Evolutionary conservation across 2,329 filamentous ascomycete species (phyloP).

Genomic region (Cytospora leucostoma): DNA sequence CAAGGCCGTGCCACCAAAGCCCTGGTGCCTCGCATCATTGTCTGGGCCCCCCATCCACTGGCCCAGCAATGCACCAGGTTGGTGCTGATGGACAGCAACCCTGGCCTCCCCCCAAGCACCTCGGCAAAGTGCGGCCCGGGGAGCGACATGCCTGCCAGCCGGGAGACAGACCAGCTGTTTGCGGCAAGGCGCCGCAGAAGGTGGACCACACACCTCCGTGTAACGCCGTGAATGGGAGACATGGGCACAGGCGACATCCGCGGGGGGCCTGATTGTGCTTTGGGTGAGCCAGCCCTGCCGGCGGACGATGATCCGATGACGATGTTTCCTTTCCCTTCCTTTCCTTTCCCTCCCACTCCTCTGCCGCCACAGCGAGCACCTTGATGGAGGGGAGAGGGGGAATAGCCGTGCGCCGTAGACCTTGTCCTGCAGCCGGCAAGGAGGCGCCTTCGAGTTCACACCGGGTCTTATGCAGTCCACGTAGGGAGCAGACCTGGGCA

Average conservation of each 20-base stretch:
- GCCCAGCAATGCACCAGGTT: too few species aligned
- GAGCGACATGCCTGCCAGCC: conserved; percentile 9
- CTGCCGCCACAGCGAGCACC: too few species aligned
- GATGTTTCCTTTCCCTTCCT: background rate
- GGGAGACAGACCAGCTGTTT: conserved; percentile 14
- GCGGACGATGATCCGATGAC: background rate
- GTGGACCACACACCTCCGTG: background rate
- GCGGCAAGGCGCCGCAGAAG: conserved; percentile 9
- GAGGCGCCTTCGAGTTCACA: background rate
- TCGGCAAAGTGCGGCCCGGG: conserved; percentile 4
- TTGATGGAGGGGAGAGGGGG: background rate
- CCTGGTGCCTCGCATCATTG: too few species aligned
- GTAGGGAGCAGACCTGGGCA: too few species aligned
- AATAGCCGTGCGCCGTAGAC: background rate
- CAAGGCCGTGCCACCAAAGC: too few species aligned
- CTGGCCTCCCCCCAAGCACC: too few species aligned
- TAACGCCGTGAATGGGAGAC: background rate
- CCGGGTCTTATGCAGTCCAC: too few species aligned
- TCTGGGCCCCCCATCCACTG: too few species aligned
- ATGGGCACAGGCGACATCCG: background rate
- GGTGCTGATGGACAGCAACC: too few species aligned
- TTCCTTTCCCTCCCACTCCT: background rate
- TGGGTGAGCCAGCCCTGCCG: background rate
- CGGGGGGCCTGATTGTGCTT: background rate
- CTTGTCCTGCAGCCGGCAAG: background rate